A percentile compares a stretch with the other conserved stretches of the same genome.
Evolutionary conservation across 352 stramenopile genomes (phyloP).

Genomic region (Aphanomyces euteiches): DNA sequence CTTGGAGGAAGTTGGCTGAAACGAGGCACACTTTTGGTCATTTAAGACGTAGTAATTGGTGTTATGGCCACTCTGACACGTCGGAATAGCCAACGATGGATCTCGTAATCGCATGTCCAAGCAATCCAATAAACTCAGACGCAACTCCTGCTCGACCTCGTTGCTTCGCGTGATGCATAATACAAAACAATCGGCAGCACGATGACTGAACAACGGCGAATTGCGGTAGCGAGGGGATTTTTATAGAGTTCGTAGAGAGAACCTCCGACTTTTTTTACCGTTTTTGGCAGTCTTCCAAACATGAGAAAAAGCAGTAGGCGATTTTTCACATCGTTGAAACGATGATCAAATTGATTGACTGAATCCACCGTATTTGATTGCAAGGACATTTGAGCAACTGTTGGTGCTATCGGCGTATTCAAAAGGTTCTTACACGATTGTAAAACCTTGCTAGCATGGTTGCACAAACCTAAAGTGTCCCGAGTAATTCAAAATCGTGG

Average conservation of each 20-base stretch:
- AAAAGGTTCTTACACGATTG: not conserved
- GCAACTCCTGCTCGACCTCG: not conserved
- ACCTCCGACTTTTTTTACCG: not conserved
- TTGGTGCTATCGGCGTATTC: not conserved
- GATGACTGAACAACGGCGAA: not conserved
- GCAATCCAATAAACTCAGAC: not conserved
- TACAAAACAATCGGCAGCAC: not conserved
- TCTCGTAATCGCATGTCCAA: not conserved
- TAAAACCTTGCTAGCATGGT: not conserved
- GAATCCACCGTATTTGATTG: too few relatives aligned
- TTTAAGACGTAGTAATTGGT: too few relatives aligned
- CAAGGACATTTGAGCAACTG: not conserved
- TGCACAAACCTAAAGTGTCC: not conserved
- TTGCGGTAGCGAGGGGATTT: not conserved
- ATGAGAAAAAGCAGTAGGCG: not conserved
- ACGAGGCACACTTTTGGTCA: too few relatives aligned
- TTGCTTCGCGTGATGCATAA: not conserved
- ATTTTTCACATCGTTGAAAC: not conserved
- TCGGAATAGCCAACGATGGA: too few relatives aligned
- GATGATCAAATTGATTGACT: too few relatives aligned
- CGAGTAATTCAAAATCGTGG: not conserved
- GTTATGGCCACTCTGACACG: too few relatives aligned
- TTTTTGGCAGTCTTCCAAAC: not conserved
- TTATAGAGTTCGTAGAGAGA: not conserved
- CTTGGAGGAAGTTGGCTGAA: too few relatives aligned